These are phyloP conservation scores for Tetradesmus obliquus DNA, from an alignment of 139 green algal species.

Conservation along the genomic window DNA sequence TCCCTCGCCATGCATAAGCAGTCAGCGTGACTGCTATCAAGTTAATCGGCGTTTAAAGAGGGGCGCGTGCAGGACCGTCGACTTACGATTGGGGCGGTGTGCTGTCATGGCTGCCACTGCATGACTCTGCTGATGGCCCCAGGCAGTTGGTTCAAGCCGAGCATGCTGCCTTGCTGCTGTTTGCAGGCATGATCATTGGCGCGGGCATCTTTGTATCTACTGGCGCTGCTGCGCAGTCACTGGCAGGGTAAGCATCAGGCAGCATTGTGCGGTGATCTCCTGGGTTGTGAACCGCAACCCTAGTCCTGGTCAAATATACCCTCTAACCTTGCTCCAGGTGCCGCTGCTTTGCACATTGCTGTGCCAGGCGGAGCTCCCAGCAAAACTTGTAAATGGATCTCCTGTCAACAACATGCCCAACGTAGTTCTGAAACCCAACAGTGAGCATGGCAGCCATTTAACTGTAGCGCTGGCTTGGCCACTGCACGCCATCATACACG, in stretches of 20 bases:
- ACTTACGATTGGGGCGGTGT: too few species aligned
- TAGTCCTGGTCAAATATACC: not conserved
- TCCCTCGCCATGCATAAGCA: not conserved
- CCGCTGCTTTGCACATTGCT: not conserved
- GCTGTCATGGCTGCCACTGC: not conserved
- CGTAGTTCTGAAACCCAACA: too few species aligned
- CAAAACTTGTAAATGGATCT: not conserved
- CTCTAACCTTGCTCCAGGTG: not conserved
- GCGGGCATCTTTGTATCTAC: constrained; percentile 80
- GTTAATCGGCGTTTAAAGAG: not conserved
- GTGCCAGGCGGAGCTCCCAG: not conserved
- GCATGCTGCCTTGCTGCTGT: not conserved
- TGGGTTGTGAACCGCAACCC: too few species aligned
- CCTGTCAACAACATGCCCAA: too few species aligned
- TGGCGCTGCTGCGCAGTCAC: constrained; percentile 65
- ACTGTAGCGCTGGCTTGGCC: not conserved
- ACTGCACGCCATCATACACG: not conserved
- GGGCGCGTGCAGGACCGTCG: too few species aligned
- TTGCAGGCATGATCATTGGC: constrained; percentile 71
- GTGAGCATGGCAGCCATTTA: not conserved
- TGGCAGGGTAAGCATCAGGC: constrained; percentile 37
- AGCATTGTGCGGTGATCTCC: not conserved
- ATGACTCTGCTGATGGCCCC: not conserved
- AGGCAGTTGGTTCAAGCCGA: not conserved
- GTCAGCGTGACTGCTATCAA: not conserved